These are phyloP conservation scores for Solanum chiquidenum DNA, from an alignment of 257 asterid genomes.

Conservation along the genomic window DNA sequence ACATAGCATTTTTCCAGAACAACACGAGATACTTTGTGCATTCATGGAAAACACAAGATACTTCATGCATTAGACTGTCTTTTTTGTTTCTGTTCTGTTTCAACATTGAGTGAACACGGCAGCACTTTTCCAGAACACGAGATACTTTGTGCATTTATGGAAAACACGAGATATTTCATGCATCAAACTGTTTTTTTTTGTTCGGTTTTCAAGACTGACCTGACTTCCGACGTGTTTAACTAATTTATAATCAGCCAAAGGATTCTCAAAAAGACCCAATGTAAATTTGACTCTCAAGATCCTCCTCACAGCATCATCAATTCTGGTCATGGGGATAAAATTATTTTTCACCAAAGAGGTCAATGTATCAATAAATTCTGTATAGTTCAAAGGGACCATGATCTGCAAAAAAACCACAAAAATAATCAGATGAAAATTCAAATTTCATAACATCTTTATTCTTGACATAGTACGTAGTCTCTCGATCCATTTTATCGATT, in stretches of 20 bases:
- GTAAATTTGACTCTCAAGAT: slow-evolving; percentile 48
- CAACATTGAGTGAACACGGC: neutral
- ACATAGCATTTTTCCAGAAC: neutral
- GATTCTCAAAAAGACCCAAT: slow-evolving; percentile 56
- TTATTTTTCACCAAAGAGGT: slow-evolving; percentile 26
- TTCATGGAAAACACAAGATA: neutral
- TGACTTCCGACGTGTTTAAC: slow-evolving; percentile 37
- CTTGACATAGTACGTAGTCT: neutral
- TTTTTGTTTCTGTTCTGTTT: no score
- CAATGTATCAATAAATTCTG: slow-evolving; percentile 20
- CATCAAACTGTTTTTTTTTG: neutral
- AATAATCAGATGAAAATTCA: neutral
- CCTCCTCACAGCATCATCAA: slow-evolving; percentile 55
- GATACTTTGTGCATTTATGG: neutral
- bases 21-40: neutral
- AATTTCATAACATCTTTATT: neutral
- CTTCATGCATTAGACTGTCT: neutral
- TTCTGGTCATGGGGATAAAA: slow-evolving; percentile 38
- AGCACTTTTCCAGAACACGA: neutral
- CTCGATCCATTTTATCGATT: neutral
- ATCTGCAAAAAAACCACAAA: slow-evolving; percentile 7
- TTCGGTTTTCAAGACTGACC: slow-evolving; percentile 3
- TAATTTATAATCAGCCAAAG: slow-evolving; percentile 32
- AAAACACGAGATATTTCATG: neutral
- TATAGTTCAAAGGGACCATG: slow-evolving; percentile 35